Base-by-base conservation (phyloP, 2,329 filamentous ascomycete species). In the Bipolaris zeicola region DNA sequence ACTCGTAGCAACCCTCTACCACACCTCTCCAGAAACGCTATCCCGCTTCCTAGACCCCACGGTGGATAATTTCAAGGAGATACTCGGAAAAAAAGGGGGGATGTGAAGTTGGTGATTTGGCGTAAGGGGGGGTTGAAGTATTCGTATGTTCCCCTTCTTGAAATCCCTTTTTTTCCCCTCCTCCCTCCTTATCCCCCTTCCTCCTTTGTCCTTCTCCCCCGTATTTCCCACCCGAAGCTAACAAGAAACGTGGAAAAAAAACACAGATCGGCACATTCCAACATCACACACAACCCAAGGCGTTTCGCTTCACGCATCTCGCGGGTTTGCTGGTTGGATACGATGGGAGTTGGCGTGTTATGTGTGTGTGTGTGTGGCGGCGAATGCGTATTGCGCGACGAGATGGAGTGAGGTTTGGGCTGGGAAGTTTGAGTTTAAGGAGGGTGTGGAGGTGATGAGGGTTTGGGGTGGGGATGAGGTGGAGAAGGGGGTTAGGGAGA, bases 321-420 rank as follows among this genome's bases (percentile, higher is more conserved):
- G 66, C 60, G 0, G 62, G 66, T 8, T 49, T 64, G 1, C 38
- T 64, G 0, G 63, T 67, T 11, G 61, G 66, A 0, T 66, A 65
- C n/a, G 63, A 65, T 6, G 63, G 62, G 1, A 58, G 56, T 0
- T 69, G 66, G 63, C 58, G 60, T 1, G 37, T 54, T 4, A 61
- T 58, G 0, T 28, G 26, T 11, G 26, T 28, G 26, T 58, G 0
- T 28, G 26, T 11, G 26, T 28, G 26, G 58, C 58, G 0, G 41
- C 57, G 1, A 64, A 64, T n/a, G 60, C 61, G 0, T 65, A 58
- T 34, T 63, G 38, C 2, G 56, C 45, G 3, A 14, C 57, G 0
- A 64, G 53, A 43, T 67, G 65, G 65, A 20, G 55, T 1, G 63
- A 65, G 6, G 58, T 67, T 0, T 66, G 63, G 65, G 31, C 46